Conservation (phyloP, 768 basidiomycete genomes). For the Udeniomyces megalosporus region DNA sequence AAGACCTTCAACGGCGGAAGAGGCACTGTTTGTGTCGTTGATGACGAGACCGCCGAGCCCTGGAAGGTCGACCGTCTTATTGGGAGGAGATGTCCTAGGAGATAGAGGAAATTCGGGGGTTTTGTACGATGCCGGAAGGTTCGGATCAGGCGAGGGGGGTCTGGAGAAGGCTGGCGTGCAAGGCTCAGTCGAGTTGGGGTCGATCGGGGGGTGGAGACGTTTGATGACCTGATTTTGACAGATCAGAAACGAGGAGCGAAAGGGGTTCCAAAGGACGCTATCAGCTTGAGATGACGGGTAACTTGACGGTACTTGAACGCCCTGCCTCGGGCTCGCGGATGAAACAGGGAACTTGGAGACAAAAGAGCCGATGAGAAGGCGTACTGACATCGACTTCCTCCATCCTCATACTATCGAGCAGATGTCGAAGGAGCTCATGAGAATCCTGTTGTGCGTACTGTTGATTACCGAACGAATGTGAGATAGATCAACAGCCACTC, state of each 20-base stretch:
- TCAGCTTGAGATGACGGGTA: neutral
- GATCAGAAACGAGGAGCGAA: neutral
- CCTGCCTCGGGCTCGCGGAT: too few relatives aligned
- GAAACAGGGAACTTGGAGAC: too few relatives aligned
- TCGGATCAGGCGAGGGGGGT: neutral
- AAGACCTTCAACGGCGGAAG: too few relatives aligned
- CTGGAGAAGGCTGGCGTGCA: slow-evolving; percentile 25
- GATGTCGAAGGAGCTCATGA: slow-evolving; percentile 76
- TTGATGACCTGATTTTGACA: slow-evolving; percentile 49
- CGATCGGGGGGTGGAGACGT: slow-evolving; percentile 38
- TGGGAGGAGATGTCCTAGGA: neutral
- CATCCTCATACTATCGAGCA: slow-evolving; percentile 85
- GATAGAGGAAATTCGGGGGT: too few relatives aligned
- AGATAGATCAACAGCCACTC: neutral
- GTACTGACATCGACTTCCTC: slow-evolving; percentile 69
- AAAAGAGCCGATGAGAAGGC: neutral
- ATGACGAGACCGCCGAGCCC: neutral
- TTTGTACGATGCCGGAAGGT: too few relatives aligned
- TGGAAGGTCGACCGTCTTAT: neutral
- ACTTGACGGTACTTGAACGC: neutral
- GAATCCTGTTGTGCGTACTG: slow-evolving; percentile 84
- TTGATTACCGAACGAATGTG: neutral
- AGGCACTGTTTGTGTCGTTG: too few relatives aligned
- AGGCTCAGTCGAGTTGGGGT: slow-evolving; percentile 34
- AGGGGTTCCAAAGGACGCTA: too few relatives aligned